These are phyloP conservation scores for Fusarium sp. DNA, from an alignment of 2,329 filamentous ascomycete genomes.

Conservation along the genomic window DNA sequence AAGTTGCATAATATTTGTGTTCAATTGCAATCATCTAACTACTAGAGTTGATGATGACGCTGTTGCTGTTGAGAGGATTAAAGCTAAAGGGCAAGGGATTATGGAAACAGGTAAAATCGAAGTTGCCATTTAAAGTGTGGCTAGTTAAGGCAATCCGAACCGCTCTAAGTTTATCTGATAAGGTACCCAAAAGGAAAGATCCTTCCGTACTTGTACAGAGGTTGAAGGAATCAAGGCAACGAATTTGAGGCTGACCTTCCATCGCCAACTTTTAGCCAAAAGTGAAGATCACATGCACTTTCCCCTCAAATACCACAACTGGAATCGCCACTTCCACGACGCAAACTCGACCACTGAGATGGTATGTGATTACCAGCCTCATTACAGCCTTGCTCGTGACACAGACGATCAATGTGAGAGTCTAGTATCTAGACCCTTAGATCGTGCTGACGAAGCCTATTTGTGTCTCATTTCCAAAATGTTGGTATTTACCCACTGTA, in stretches of 20 bases:
- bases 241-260: neutral
- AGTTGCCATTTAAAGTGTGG: neutral
- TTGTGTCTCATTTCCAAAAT: neutral
- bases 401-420: neutral
- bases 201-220: neutral
- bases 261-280: neutral
- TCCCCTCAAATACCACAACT: neutral
- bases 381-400: neutral
- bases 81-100: neutral
- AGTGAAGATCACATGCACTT: neutral
- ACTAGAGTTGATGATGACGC: neutral
- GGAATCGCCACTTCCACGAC: neutral
- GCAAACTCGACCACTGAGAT: neutral
- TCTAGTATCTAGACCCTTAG: neutral
- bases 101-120: neutral
- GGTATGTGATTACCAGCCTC: neutral
- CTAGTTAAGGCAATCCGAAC: neutral
- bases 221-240: neutral
- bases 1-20: neutral
- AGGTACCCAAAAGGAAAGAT: neutral
- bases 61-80: neutral
- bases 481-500: constrained; percentile 5
- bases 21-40: neutral
- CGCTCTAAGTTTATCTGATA: neutral
- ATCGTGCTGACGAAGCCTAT: neutral